Base-by-base conservation (phyloP, 2,329 filamentous ascomycete species). In the Plectosphaerella plurivora region DNA sequence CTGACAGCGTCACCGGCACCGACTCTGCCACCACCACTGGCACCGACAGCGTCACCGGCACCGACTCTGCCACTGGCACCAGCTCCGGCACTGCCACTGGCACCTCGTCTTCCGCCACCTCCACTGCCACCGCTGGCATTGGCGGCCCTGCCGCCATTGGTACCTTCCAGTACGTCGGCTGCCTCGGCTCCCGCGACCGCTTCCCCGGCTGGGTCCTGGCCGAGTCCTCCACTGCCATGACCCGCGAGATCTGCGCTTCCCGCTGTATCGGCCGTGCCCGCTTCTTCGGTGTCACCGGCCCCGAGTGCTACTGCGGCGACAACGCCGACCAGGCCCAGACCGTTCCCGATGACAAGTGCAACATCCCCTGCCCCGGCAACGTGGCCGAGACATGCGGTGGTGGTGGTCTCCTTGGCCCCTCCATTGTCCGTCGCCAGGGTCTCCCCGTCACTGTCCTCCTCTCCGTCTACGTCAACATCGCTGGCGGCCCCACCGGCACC, bases 281-380 rank as follows among this genome's bases (percentile, higher is more conserved):
- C 44, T 58, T 50, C 52, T 49, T 49, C 4, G 56, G n/a, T 18
- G 39, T 28, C 37, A 41, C 28, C 24, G 48, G 37, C 48, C 37
- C 22, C 11, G 63, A 63, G 20, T 79, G 76, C 59, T 77, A 74
- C 63, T 80, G 77, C 53, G 73, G 74, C 33, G 63, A 71, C 11
- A 53, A 51, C 2, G 63, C 78, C n/a, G 72, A 25, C 48, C 14
- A 28, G 16, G 61, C 63, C 5, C 65, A 68, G 45, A 72, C 74
- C n/a, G 49, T 54, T 2, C 61, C 61, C 44, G 63, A 65, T 46
- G 57, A 55, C 15, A 54, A 58, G 35, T 78, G 76, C 56, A 57
- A 71, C 50, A 57, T 59, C 2, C 60, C 63, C 0, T 79, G 76
- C 53, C 72, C 75, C 0, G 75, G 75, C 2, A 64, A 77, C 53